A percentile compares a stretch with the other conserved stretches of the same genome.
These are phyloP conservation scores for Ogataea allantospora DNA, from an alignment of 805 yeast genomes.

Conservation along the genomic window DNA sequence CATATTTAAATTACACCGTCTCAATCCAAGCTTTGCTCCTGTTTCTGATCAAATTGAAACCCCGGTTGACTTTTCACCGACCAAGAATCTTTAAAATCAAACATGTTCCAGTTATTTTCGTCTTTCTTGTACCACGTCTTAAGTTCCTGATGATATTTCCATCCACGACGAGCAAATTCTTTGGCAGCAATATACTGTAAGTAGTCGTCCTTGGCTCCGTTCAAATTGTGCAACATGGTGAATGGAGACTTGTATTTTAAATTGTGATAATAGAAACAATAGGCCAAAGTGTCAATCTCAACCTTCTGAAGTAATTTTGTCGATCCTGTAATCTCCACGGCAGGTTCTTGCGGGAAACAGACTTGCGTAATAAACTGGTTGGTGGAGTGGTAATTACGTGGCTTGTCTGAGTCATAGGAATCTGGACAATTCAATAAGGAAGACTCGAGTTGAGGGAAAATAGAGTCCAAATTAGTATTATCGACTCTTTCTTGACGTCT, in stretches of 20 bases:
- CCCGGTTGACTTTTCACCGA: conserved; percentile 42
- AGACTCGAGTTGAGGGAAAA: conserved; percentile 63
- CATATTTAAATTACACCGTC: neutral
- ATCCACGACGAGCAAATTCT: conserved; percentile 75
- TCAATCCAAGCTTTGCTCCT: conserved; percentile 30
- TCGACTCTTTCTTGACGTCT: conserved; percentile 47
- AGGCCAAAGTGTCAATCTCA: conserved; percentile 85
- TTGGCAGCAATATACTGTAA: conserved; percentile 76
- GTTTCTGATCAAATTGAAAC: conserved; percentile 34
- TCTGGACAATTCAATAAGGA: conserved; percentile 91
- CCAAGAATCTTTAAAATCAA: conserved; percentile 63
- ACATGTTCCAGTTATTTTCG: conserved; percentile 62
- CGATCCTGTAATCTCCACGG: conserved; percentile 62
- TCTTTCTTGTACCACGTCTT: conserved; percentile 81
- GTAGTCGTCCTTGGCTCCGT: conserved; percentile 46
- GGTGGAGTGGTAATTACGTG: conserved; percentile 68
- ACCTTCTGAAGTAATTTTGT: conserved; percentile 63
- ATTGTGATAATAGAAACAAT: conserved; percentile 82
- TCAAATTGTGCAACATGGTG: conserved; percentile 22
- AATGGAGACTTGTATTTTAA: conserved; percentile 25
- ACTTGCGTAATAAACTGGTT: conserved; percentile 88
- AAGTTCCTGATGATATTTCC: conserved; percentile 72
- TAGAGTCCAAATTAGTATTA: conserved; percentile 46
- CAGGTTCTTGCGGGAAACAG: conserved; percentile 85
- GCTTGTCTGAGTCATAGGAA: conserved; percentile 84